A percentile compares a stretch with the other conserved stretches of the same genome.
phyloP scores from a whole-genome alignment of 352 stramenopile species.

The Globisporangium paroecandrum region DNA sequence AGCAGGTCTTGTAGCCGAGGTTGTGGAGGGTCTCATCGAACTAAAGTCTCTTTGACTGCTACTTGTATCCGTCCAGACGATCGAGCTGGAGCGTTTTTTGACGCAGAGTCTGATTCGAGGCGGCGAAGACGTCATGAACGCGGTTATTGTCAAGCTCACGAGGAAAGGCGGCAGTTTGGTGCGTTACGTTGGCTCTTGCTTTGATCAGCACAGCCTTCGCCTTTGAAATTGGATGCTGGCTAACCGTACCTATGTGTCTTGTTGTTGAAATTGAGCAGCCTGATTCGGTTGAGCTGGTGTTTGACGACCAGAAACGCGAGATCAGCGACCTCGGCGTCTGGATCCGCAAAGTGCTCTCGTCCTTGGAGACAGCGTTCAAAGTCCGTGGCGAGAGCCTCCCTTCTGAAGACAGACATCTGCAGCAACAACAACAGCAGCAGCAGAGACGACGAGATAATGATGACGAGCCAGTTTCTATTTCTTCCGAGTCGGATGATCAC shows the following conservation, averaged over 20 bases:
- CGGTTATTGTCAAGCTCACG: constrained; percentile 42
- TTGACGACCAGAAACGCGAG: constrained; percentile 39
- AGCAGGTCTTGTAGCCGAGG: too few relatives aligned
- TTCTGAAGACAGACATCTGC: background rate
- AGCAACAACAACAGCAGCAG: background rate
- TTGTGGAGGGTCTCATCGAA: too few relatives aligned
- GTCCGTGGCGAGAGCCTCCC: constrained; percentile 26
- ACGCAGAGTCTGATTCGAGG: constrained; percentile 47
- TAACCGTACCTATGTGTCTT: background rate
- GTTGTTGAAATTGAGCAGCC: constrained; percentile 4
- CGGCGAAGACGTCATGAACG: constrained; percentile 74
- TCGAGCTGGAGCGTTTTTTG: constrained; percentile 39
- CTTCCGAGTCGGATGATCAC: constrained; percentile 9
- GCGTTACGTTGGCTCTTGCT: constrained; percentile 1
- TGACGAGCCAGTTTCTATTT: background rate
- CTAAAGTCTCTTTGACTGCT: background rate
- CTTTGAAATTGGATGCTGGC: background rate
- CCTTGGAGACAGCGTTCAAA: constrained; percentile 32
- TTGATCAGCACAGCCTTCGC: background rate
- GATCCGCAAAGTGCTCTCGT: constrained; percentile 34
- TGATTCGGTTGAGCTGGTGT: constrained; percentile 34
- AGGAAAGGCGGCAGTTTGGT: constrained; percentile 43
- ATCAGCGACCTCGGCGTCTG: constrained; percentile 54
- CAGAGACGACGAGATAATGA: background rate
- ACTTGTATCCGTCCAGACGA: constrained; percentile 26